These are phyloP conservation scores for Arthrobotrys musiformis DNA, from an alignment of 2,329 filamentous ascomycete species.

Conservation along the genomic window DNA sequence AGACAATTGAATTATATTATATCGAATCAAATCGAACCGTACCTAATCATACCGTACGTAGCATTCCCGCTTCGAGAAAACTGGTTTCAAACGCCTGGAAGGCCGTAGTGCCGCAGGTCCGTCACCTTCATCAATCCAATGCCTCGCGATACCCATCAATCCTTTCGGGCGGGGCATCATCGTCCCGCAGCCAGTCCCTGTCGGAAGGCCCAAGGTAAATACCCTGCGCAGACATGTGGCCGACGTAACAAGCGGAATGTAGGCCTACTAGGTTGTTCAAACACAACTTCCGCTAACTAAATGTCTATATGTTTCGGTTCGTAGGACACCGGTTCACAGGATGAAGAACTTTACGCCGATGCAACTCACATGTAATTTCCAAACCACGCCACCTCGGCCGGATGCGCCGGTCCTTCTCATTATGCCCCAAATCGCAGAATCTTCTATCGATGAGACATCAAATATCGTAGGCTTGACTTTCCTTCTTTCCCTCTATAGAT, in stretches of 20 bases:
- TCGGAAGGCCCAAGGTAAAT: slow-evolving; percentile 26
- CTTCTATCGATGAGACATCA: neutral
- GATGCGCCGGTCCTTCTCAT: slow-evolving; percentile 39
- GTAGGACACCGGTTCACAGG: slow-evolving; percentile 34
- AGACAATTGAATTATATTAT: neutral
- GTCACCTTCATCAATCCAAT: slow-evolving; percentile 30
- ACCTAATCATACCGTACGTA: too few species aligned
- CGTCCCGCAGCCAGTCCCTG: slow-evolving; percentile 30
- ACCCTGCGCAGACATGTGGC: neutral
- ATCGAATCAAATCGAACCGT: neutral
- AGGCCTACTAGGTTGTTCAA: neutral
- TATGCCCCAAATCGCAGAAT: slow-evolving; percentile 39
- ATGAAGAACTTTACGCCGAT: slow-evolving; percentile 54
- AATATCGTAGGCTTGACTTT: slow-evolving; percentile 26
- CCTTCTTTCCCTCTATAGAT: neutral
- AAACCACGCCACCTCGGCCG: slow-evolving; percentile 45
- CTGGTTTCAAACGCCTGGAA: neutral
- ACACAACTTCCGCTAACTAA: neutral
- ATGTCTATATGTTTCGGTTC: neutral
- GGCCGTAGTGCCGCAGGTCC: slow-evolving; percentile 5
- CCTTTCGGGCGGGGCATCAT: slow-evolving; percentile 18
- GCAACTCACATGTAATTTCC: slow-evolving; percentile 54
- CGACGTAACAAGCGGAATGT: neutral
- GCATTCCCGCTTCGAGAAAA: slow-evolving; percentile 4
- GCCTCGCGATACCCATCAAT: slow-evolving; percentile 23